These are phyloP conservation scores for Xylaria castorea DNA, from an alignment of 495 filamentous ascomycete species.

Conservation along the genomic window DNA sequence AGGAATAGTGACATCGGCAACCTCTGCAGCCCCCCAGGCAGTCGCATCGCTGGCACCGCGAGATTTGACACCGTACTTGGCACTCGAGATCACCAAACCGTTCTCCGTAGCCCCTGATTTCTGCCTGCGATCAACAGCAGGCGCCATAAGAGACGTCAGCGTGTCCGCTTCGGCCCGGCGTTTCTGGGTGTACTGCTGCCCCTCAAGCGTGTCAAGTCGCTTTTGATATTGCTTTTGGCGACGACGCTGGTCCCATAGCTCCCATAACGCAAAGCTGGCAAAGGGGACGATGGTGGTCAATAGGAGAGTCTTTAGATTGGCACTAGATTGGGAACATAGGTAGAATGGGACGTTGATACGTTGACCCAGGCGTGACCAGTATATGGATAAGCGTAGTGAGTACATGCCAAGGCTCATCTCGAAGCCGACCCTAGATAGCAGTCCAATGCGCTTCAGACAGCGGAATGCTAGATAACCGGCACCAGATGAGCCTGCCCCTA, in stretches of 20 bases:
- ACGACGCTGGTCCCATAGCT: not conserved
- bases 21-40: slow-evolving; percentile 37
- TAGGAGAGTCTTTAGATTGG: not conserved
- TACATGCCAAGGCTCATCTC: not conserved
- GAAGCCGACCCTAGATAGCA: not conserved
- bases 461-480: not conserved
- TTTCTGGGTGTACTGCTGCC: not conserved
- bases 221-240: not conserved
- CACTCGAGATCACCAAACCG: slow-evolving; percentile 28
- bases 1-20: slow-evolving; percentile 45
- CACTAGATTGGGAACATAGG: not conserved
- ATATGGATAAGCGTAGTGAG: not conserved
- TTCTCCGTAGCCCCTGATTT: not conserved
- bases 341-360: slow-evolving; percentile 4
- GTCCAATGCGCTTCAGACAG: not conserved
- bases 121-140: not conserved
- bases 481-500: not conserved
- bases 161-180: not conserved
- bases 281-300: not conserved
- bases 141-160: not conserved
- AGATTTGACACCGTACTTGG: slow-evolving; percentile 42
- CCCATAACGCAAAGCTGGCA: not conserved
- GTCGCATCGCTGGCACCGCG: slow-evolving; percentile 9
- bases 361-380: not conserved
- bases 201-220: not conserved